phyloP scores from a whole-genome alignment of 352 stramenopile species.

The Phytophthora multivora region DNA sequence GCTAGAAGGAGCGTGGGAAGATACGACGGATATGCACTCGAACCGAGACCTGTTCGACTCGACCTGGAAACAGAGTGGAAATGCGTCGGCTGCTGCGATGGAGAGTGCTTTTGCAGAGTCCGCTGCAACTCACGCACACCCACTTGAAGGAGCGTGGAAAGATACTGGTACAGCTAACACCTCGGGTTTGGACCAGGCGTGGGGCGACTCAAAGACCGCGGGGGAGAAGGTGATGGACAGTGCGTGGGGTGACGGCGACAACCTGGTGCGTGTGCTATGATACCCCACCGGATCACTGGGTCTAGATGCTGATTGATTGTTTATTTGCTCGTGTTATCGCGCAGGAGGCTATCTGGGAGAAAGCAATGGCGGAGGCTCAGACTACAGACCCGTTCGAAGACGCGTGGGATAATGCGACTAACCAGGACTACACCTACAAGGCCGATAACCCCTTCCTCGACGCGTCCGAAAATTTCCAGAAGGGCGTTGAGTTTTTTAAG shows the following conservation, averaged over 20 bases:
- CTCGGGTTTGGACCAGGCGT: slow-evolving; percentile 50
- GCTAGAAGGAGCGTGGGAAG: slow-evolving; percentile 70
- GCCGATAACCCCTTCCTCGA: slow-evolving; percentile 74
- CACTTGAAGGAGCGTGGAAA: slow-evolving; percentile 48
- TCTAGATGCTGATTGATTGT: slow-evolving; percentile 1
- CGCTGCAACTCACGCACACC: slow-evolving; percentile 25
- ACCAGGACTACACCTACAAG: slow-evolving; percentile 77
- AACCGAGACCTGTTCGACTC: slow-evolving; percentile 72
- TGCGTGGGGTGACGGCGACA: slow-evolving; percentile 63
- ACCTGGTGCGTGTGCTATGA: slow-evolving; percentile 44
- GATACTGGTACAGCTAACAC: slow-evolving; percentile 31
- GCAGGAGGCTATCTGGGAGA: slow-evolving; percentile 78
- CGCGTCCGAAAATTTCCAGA: slow-evolving; percentile 73
- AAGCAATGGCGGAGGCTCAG: slow-evolving; percentile 72
- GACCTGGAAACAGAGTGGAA: slow-evolving; percentile 50
- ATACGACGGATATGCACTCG: slow-evolving; percentile 49
- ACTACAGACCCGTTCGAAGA: slow-evolving; percentile 82
- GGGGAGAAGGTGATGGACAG: slow-evolving; percentile 63
- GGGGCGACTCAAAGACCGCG: slow-evolving; percentile 48
- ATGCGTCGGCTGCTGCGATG: slow-evolving; percentile 37
- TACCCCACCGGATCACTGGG: background rate
- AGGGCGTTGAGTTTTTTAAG: slow-evolving; percentile 85
- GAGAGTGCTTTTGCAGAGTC: slow-evolving; percentile 59
- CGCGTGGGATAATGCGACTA: slow-evolving; percentile 59
- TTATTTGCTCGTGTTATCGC: slow-evolving; percentile 5